Conservation (phyloP, 2,329 filamentous ascomycete species). For the Clonostachys byssicola region DNA sequence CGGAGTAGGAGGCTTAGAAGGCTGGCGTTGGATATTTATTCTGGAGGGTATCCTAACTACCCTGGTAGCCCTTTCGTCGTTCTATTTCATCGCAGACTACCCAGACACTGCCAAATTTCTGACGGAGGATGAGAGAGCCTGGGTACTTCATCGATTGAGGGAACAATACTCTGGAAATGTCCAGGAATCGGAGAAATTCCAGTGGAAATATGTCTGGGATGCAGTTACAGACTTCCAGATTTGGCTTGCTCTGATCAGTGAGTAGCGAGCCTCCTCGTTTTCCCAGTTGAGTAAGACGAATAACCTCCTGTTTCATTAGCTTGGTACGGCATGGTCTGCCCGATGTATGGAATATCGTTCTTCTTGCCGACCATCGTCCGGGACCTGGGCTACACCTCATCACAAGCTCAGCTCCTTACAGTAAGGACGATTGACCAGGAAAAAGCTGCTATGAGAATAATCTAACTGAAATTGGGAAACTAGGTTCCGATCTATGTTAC, state of each 20-base stretch:
- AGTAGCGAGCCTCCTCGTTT: conserved; percentile 54
- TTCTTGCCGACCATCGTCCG: conserved; percentile 63
- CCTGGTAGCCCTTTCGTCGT: conserved; percentile 60
- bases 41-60: conserved; percentile 68
- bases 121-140: conserved; percentile 62
- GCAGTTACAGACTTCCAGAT: conserved; percentile 81
- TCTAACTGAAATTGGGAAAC: no score
- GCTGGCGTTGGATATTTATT: conserved; percentile 66
- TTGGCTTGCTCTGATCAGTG: conserved; percentile 46
- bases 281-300: no score
- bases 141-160: conserved; percentile 67
- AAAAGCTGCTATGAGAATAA: no score
- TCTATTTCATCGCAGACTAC: conserved; percentile 75
- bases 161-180: conserved; percentile 18
- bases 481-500: conserved; percentile 51
- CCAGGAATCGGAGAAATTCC: conserved; percentile 71
- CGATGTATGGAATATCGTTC: conserved; percentile 52
- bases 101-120: conserved; percentile 76
- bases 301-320: conserved; percentile 16
- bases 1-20: conserved; percentile 52
- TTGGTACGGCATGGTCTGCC: conserved; percentile 31
- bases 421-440: no score
- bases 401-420: conserved; percentile 62
- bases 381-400: conserved; percentile 50
- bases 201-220: conserved; percentile 69